Percentiles rank a stretch among this genome's conserved stretches.
Evolutionary conservation across 2,329 filamentous ascomycete species (phyloP).

Genomic region (Trichophaea hybrida): DNA sequence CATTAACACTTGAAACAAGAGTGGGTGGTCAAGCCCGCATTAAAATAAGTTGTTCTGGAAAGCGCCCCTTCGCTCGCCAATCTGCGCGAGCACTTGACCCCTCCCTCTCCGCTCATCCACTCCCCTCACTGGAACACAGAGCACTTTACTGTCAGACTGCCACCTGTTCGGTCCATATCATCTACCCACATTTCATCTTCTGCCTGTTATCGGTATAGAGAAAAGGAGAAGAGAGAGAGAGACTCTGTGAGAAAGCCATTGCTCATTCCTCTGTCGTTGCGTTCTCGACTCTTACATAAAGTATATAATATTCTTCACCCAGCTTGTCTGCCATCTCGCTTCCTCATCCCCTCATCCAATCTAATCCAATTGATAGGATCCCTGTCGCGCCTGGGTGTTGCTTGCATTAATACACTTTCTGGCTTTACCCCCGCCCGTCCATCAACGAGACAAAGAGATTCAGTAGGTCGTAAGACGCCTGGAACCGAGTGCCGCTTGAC

Average conservation of each 20-base stretch:
- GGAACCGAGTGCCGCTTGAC: not conserved
- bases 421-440: not conserved
- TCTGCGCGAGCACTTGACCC: not conserved
- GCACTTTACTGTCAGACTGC: not conserved
- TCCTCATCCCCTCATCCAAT: constrained; percentile 2
- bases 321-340: not conserved
- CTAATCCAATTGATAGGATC: not conserved
- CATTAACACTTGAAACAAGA: not conserved
- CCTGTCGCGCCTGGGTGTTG: not conserved
- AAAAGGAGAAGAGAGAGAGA: too few species aligned
- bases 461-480: not conserved
- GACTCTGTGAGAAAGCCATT: too few species aligned
- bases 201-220: too few species aligned
- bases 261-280: too few species aligned
- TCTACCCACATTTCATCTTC: too few species aligned
- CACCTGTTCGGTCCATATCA: not conserved
- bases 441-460: not conserved
- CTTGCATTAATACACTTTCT: not conserved
- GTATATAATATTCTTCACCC: too few species aligned
- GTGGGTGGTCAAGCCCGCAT: not conserved
- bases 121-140: not conserved
- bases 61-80: not conserved
- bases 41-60: not conserved
- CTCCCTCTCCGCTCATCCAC: not conserved
- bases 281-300: too few species aligned